Conservation (phyloP, 306 rosid genomes). For the Ceratonia siliqua region DNA sequence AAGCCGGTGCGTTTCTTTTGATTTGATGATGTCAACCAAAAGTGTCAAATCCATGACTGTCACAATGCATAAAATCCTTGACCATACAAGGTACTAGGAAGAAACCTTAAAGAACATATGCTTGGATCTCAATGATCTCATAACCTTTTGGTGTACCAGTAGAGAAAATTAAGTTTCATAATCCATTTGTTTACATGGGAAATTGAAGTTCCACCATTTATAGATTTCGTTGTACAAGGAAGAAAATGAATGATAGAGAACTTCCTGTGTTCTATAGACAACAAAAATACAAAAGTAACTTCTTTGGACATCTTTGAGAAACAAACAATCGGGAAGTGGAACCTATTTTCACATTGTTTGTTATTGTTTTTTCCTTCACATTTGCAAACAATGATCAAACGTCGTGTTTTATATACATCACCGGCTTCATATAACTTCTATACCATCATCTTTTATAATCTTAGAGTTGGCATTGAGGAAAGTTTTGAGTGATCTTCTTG, state of each 20-base stretch:
- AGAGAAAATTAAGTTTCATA: constrained; percentile 42
- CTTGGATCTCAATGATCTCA: too few relatives aligned
- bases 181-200: constrained; percentile 28
- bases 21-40: too few relatives aligned
- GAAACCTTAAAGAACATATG: too few relatives aligned
- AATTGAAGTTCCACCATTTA: constrained; percentile 31
- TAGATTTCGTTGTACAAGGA: constrained; percentile 35
- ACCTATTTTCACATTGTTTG: constrained; percentile 37
- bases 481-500: constrained; percentile 66
- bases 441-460: constrained; percentile 36
- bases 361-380: constrained; percentile 29
- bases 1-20: too few relatives aligned
- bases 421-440: constrained; percentile 47
- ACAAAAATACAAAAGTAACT: constrained; percentile 32
- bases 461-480: constrained; percentile 58
- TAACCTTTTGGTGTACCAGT: constrained; percentile 57
- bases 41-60: too few relatives aligned
- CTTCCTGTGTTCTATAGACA: constrained; percentile 33
- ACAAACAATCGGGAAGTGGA: constrained; percentile 38
- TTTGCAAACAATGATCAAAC: constrained; percentile 33
- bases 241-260: constrained; percentile 35
- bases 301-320: constrained; percentile 27
- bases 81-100: too few relatives aligned
- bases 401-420: constrained; percentile 40
- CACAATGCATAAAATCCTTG: too few relatives aligned